Base-by-base conservation (phyloP, 257 asterid genomes). In the Anisodus acutangulus region DNA sequence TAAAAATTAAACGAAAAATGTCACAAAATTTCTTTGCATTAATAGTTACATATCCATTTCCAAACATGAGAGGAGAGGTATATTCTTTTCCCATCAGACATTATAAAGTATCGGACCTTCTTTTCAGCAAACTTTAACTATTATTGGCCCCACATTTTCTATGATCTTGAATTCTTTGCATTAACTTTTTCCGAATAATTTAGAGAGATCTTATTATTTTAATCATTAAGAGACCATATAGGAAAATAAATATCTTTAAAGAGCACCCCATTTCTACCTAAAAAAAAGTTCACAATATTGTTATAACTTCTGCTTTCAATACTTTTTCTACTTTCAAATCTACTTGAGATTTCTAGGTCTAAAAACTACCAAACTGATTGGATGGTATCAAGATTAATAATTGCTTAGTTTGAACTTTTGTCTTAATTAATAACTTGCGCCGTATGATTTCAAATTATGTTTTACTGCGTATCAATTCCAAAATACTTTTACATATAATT, bases 61-160 rank as follows among this genome's bases (percentile, higher is more conserved):
- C 62, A 74, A 74, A 8, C 81, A 0, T 49, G 62, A 2, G 81
- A 74, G 22, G 45, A 74, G 81, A 74, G 81, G 81, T 49, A 74
- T 74, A 74, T 74, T 49, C 62, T 74, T 74, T 74, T 51, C 60
- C 45, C 9, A 49, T 74, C 45, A 74, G 22, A 49, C 62, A 74
- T 22, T 74, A 51, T 12, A 74, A 49, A 74, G 62, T 74, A 74
- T 49, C 45, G 0, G 0, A 74, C 4, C 7, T 49, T 3, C 5
- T 74, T 74, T 74, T 0, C 16, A 74, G 0, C 8, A 45, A 37
- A 74, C 62, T 49, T 74, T 11, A n/a, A 49, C 81, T 74, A 74
- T 74, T 51, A 49, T 4, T 22, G 45, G 62, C 3, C 2, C 81
- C 62, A 5, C 3, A 22, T 22, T 49, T 49, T 49, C 19, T 0